Evolutionary conservation across 2,329 filamentous ascomycete species (phyloP).

Genomic region (Elsinoe perseae): DNA sequence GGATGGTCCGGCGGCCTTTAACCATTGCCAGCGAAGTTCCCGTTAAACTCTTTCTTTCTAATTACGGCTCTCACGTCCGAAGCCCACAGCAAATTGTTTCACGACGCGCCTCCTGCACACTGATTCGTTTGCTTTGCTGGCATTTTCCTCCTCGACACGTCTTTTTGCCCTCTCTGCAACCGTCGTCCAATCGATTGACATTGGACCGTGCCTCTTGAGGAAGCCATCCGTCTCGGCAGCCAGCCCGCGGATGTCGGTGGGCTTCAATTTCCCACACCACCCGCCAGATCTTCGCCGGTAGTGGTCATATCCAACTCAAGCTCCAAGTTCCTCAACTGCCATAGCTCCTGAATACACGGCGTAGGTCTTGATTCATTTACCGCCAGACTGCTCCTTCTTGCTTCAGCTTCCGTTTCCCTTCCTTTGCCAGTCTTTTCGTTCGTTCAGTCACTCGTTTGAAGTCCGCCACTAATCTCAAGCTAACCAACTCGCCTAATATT

Average conservation of each 20-base stretch:
- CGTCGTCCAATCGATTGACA: constrained; percentile 7
- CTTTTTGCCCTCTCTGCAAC: not conserved
- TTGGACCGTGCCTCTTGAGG: not conserved
- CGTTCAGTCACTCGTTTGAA: constrained; percentile 9
- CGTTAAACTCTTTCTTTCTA: not conserved
- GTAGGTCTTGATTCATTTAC: constrained; percentile 14
- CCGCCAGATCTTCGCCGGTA: constrained; percentile 12
- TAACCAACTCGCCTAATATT: constrained; percentile 14
- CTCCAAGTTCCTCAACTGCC: constrained; percentile 8
- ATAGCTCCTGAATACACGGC: constrained; percentile 6
- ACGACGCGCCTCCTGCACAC: constrained; percentile 13
- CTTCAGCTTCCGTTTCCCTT: constrained; percentile 7
- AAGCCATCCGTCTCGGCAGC: constrained; percentile 10
- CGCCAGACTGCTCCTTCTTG: constrained; percentile 10
- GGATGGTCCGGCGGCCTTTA: not conserved
- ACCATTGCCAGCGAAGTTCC: not conserved
- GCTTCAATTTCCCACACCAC: constrained; percentile 14
- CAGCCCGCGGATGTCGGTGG: constrained; percentile 5
- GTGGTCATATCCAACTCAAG: constrained; percentile 10
- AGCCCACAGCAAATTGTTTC: constrained; percentile 8
- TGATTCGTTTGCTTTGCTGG: constrained; percentile 15
- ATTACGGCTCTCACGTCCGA: not conserved
- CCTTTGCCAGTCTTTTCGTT: constrained; percentile 3
- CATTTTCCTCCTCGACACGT: not conserved
- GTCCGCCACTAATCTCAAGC: constrained; percentile 13